Percentiles rank a stretch among this genome's conserved stretches.
Conservation (phyloP, 1,139 yeast genomes). For the Hansenula sp. region DNA sequence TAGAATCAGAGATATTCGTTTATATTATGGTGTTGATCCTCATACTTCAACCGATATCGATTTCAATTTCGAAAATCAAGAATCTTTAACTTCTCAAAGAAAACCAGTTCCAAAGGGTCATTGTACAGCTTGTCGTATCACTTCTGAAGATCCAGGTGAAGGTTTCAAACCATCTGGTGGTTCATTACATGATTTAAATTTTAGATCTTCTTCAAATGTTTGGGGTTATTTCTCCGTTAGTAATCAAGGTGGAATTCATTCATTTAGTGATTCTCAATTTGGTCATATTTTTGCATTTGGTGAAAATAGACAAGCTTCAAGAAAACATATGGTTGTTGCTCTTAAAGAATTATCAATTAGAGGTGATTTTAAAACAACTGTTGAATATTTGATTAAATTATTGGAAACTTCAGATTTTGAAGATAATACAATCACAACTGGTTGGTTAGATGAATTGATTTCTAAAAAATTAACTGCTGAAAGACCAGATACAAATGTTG, state of each 20-base stretch:
- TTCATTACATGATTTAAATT: constrained; percentile 90
- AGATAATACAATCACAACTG: constrained; percentile 94
- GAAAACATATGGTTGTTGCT: constrained; percentile 99
- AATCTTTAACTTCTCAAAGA: constrained; percentile 75
- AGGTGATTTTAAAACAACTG: constrained; percentile 98
- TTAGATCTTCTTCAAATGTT: constrained; percentile 93
- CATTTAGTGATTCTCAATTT: constrained; percentile 96
- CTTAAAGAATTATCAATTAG: constrained; percentile 92
- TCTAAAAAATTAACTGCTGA: constrained; percentile 92
- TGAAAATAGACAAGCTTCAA: constrained; percentile 95
- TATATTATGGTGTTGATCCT: constrained; percentile 93
- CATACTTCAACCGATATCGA: constrained; percentile 88
- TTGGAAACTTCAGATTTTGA: constrained; percentile 96
- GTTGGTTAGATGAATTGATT: constrained; percentile 97
- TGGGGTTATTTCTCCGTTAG: constrained; percentile 99
- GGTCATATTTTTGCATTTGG: constrained; percentile 99
- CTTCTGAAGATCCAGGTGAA: constrained; percentile 98
- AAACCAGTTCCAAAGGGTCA: constrained; percentile 96
- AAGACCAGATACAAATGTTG: constrained; percentile 87
- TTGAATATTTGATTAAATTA: constrained; percentile 90
- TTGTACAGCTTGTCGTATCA: constrained; percentile 97
- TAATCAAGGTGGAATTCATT: constrained; percentile 94
- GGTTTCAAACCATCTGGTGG: constrained; percentile 99
- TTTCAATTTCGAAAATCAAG: constrained; percentile 77
- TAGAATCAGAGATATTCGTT: constrained; percentile 87